A percentile compares a stretch with the other conserved stretches of the same genome.
Conservation (phyloP, 768 basidiomycete genomes). For the Amanita rimosa region DNA sequence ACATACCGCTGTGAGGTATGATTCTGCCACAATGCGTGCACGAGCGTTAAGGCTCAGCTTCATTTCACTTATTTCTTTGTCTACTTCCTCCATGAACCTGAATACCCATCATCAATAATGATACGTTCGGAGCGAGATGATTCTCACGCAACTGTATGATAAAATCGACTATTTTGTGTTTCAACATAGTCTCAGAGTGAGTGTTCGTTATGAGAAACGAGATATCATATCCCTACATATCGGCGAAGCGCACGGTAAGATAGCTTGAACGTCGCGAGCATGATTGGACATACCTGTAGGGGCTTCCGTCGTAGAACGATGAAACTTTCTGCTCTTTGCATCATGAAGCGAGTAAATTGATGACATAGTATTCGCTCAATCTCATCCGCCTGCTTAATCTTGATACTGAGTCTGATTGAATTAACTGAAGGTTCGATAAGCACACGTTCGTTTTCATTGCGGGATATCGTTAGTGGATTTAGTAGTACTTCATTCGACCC, state of each 20-base stretch:
- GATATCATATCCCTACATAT: slow-evolving; percentile 88
- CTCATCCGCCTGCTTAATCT: slow-evolving; percentile 99
- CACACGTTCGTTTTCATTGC: slow-evolving; percentile 96
- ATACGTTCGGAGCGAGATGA: background rate
- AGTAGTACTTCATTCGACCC: slow-evolving; percentile 91
- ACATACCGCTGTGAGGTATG: slow-evolving; percentile 84
- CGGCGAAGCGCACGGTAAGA: background rate
- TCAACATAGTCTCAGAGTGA: slow-evolving; percentile 96
- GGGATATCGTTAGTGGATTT: slow-evolving; percentile 87
- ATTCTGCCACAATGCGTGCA: slow-evolving; percentile 95
- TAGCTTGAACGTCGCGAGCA: too few relatives aligned
- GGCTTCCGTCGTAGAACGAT: slow-evolving; percentile 93
- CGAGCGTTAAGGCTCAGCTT: slow-evolving; percentile 94
- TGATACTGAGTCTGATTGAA: slow-evolving; percentile 93
- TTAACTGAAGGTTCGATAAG: slow-evolving; percentile 97
- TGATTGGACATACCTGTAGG: slow-evolving; percentile 48
- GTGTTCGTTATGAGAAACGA: slow-evolving; percentile 97
- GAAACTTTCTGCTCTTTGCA: slow-evolving; percentile 97
- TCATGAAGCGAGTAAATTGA: slow-evolving; percentile 98
- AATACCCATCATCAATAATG: slow-evolving; percentile 7
- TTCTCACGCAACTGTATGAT: slow-evolving; percentile 79
- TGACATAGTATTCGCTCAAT: slow-evolving; percentile 95
- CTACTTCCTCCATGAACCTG: slow-evolving; percentile 98
- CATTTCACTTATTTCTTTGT: slow-evolving; percentile 99
- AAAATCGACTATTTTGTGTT: slow-evolving; percentile 99